These are phyloP conservation scores for Physcomitrium patens DNA, from an alignment of 225 moss, liverwort and hornwort species.

Conservation along the genomic window DNA sequence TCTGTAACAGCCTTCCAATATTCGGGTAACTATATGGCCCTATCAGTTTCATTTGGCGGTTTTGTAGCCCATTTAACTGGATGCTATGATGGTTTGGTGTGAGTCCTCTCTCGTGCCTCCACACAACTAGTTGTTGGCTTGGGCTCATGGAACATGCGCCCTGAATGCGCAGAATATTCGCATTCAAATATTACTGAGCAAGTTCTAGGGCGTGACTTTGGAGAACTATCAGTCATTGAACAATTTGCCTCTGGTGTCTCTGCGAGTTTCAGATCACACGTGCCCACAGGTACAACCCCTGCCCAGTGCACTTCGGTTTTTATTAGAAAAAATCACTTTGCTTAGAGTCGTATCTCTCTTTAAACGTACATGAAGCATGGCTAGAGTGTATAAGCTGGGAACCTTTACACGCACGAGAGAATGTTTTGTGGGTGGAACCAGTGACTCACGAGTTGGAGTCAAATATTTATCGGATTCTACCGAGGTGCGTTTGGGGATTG, in stretches of 20 bases:
- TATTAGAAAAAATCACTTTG: neutral
- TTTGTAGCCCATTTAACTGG: conserved; percentile 10
- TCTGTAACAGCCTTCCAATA: neutral
- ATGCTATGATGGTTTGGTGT: conserved; percentile 15
- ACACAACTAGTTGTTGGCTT: neutral
- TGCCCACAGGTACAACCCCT: conserved; percentile 56
- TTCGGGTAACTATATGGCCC: neutral
- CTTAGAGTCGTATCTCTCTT: neutral
- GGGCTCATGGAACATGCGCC: conserved; percentile 27
- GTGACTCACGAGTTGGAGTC: conserved; percentile 63
- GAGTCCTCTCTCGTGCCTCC: conserved; percentile 4
- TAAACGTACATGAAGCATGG: neutral
- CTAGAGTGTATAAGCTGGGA: conserved; percentile 13
- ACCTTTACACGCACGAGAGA: conserved; percentile 11
- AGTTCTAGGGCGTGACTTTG: conserved; percentile 61
- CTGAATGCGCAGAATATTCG: conserved; percentile 58
- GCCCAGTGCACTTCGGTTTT: conserved; percentile 19
- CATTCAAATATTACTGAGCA: conserved; percentile 51
- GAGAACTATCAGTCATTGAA: conserved; percentile 62
- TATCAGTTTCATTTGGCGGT: conserved; percentile 1
- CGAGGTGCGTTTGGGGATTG: conserved; percentile 37
- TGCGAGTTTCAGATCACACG: conserved; percentile 66
- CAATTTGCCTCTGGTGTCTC: conserved; percentile 57
- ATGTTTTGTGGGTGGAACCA: conserved; percentile 56
- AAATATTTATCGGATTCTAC: conserved; percentile 55